These are phyloP conservation scores for Coemansia sp. DNA, from an alignment of 192 early-diverging fungal species.

Conservation along the genomic window DNA sequence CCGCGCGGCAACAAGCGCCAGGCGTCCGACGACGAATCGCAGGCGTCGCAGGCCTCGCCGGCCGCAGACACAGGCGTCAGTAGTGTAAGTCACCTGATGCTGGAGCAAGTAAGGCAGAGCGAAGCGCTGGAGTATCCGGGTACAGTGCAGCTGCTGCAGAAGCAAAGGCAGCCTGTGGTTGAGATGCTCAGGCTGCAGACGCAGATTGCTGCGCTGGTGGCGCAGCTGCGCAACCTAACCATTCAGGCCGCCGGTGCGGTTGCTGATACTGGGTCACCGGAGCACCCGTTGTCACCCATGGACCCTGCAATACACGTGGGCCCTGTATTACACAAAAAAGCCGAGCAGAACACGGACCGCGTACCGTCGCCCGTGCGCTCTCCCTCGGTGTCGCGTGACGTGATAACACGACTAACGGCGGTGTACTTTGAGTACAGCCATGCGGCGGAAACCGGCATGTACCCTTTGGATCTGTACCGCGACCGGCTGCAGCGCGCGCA, in stretches of 20 bases:
- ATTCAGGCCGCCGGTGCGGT: constrained; percentile 30
- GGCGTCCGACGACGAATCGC: constrained; percentile 9
- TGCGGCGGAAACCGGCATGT: constrained; percentile 47
- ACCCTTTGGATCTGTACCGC: constrained; percentile 44
- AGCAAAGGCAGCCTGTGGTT: constrained; percentile 26
- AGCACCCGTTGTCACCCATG: not conserved
- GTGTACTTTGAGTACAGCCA: constrained; percentile 48
- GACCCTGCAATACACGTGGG: too few relatives aligned
- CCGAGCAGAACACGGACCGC: not conserved
- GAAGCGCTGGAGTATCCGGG: constrained; percentile 11
- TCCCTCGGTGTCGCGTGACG: constrained; percentile 40
- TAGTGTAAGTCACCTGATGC: constrained; percentile 41
- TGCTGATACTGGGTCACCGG: not conserved
- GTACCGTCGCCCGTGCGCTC: not conserved
- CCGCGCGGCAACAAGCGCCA: constrained; percentile 23
- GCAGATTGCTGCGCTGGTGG: constrained; percentile 45
- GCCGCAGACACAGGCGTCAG: not conserved
- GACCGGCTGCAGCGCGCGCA: constrained; percentile 43
- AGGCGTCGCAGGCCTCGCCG: not conserved
- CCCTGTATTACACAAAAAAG: too few relatives aligned
- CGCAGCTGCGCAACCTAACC: constrained; percentile 44
- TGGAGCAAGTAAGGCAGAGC: constrained; percentile 14
- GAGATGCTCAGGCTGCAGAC: constrained; percentile 52
- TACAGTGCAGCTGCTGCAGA: not conserved
- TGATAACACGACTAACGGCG: constrained; percentile 39